These are phyloP conservation scores for Daldinia sp. DNA, from an alignment of 2,329 filamentous ascomycete species.

Conservation along the genomic window DNA sequence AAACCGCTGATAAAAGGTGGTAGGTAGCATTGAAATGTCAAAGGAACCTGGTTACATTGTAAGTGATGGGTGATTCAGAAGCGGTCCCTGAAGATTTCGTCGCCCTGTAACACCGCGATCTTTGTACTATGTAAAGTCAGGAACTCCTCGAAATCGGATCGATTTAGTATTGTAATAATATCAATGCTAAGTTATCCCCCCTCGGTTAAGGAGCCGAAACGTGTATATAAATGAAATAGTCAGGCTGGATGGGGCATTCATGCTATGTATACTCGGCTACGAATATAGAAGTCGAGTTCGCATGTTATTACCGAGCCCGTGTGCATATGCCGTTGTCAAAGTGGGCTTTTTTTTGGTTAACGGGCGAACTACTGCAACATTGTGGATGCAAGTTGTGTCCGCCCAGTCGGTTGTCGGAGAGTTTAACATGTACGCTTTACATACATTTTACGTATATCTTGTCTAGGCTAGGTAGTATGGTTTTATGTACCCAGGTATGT, in stretches of 20 bases:
- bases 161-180: neutral
- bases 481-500: neutral
- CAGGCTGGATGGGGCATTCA: neutral
- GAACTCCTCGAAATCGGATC: neutral
- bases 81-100: neutral
- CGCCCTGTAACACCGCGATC: neutral
- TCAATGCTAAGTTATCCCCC: conserved; percentile 2
- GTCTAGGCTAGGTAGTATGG: too few species aligned
- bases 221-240: neutral
- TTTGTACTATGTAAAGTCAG: neutral
- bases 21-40: conserved; percentile 26
- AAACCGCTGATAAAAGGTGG: conserved; percentile 20
- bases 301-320: conserved; percentile 1
- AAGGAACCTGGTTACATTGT: conserved; percentile 26
- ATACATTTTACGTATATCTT: too few species aligned
- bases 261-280: conserved; percentile 5
- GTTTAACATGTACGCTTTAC: conserved; percentile 1
- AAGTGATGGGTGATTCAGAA: conserved; percentile 3
- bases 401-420: conserved; percentile 31
- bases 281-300: neutral
- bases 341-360: conserved; percentile 22
- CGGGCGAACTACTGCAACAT: conserved; percentile 36
- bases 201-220: neutral
- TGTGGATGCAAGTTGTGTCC: conserved; percentile 29
- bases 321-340: conserved; percentile 15